phyloP scores from a whole-genome alignment of 2,329 filamentous ascomycete genomes.

The Bimuria novae-zelandiae region DNA sequence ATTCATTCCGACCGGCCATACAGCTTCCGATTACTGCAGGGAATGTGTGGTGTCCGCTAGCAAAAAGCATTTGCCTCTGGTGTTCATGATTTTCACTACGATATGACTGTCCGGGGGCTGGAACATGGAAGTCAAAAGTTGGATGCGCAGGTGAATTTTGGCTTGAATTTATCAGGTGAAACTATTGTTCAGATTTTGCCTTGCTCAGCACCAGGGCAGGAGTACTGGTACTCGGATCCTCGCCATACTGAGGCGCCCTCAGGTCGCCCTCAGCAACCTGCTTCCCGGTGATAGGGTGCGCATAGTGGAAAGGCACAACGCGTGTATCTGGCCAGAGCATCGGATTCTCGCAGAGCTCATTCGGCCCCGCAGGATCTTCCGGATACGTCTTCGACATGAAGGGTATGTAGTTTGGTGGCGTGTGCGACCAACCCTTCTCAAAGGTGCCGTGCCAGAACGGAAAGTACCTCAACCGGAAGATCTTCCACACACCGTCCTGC shows the following conservation, averaged over 20 bases:
- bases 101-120: too few relatives aligned
- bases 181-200: constrained; percentile 26
- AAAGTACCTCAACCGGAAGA: constrained; percentile 60
- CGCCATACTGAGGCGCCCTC: constrained; percentile 54
- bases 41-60: too few relatives aligned
- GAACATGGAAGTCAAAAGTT: too few relatives aligned
- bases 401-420: constrained; percentile 59
- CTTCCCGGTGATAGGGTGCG: constrained; percentile 56
- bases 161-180: too few relatives aligned
- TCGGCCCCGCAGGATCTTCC: constrained; percentile 57
- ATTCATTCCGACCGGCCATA: too few relatives aligned
- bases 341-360: constrained; percentile 58
- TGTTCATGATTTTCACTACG: too few relatives aligned
- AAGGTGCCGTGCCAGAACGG: constrained; percentile 62
- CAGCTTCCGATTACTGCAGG: too few relatives aligned
- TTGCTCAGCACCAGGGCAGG: constrained; percentile 50
- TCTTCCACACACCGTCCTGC: constrained; percentile 59
- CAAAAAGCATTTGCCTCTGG: too few relatives aligned
- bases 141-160: too few relatives aligned
- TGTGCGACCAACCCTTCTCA: constrained; percentile 58
- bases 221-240: constrained; percentile 47
- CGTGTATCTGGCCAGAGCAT: constrained; percentile 63
- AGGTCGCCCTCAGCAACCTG: constrained; percentile 53
- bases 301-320: constrained; percentile 60
- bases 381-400: constrained; percentile 56